Base-by-base conservation (phyloP, 2,329 filamentous ascomycete species). In the Nectriaceae sp. region DNA sequence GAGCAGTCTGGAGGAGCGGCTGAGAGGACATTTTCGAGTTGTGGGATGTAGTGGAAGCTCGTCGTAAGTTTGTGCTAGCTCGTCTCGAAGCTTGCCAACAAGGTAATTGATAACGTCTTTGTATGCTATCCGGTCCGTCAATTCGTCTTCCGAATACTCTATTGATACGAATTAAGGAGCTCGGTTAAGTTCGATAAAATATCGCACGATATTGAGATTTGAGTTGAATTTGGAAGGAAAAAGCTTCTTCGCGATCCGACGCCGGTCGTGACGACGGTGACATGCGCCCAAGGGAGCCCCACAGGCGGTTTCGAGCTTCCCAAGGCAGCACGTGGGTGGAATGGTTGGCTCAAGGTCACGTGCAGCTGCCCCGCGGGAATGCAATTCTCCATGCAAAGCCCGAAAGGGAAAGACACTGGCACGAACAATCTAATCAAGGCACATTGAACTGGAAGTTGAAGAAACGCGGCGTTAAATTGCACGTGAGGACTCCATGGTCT, bases 1-100 rank as follows among this genome's bases (percentile, higher is more conserved):
- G 92, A 44, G 92, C 88, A 44, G 90, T 93, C 70, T 97, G 92
- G 60, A 99, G 89, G 50, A 99, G 89, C 66, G 94, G 94, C 75
- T 97, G 93, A 70, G 87, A 91, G 56, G 94, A 99, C 94, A 99
- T 97, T 65, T 57, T 79, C 39, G 21, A 31, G 10, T 21, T 11
- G 20, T n/a, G 19, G 16, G 47, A 36, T 44, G 44, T 16, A 36
- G 11, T 29, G 36, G 22, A 21, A 18, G 21, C 13, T 29, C 24
- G 6, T 46, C 36, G 43, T n/a, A n/a, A 18, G 26, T 20, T 26
- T 37, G 21, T 21, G 18, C 10, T 37, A 11, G 33, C 11, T 37
- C 18, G 16, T 37, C 10, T 37, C 10, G 11, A 37, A 37, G 33
- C 33, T 37, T 18, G 26, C 15, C 26, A 15, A 31, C 26, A 31